A percentile compares a stretch with the other conserved stretches of the same genome.
Evolutionary conservation across 805 yeast genomes (phyloP).

Genomic region (Debaryomyces tyrocola): DNA sequence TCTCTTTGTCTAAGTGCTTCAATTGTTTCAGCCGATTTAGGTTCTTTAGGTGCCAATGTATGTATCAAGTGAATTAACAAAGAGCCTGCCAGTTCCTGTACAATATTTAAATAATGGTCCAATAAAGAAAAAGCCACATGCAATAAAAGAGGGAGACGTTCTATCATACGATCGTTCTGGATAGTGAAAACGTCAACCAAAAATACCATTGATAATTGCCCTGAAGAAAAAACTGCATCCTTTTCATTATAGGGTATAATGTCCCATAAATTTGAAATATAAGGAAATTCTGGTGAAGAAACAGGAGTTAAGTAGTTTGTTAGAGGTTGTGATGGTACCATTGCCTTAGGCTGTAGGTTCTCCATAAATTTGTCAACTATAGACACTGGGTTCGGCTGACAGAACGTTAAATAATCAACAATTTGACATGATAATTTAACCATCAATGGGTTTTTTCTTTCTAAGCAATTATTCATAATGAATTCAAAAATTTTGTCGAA

Average conservation of each 20-base stretch:
- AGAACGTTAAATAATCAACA: constrained; percentile 67
- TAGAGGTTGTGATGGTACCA: constrained; percentile 70
- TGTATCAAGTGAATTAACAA: constrained; percentile 72
- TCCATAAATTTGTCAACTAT: constrained; percentile 61
- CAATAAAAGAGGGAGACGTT: constrained; percentile 66
- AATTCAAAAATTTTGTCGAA: constrained; percentile 72
- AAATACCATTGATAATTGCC: constrained; percentile 84
- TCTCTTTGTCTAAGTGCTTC: constrained; percentile 56
- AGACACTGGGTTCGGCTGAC: constrained; percentile 46
- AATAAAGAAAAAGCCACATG: constrained; percentile 79
- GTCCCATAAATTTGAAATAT: constrained; percentile 69
- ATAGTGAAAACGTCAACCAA: constrained; percentile 76
- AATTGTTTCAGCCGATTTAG: constrained; percentile 56
- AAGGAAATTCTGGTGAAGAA: constrained; percentile 51
- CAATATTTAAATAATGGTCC: constrained; percentile 83
- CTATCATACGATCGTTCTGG: constrained; percentile 60
- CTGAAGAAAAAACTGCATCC: constrained; percentile 79
- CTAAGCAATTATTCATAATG: constrained; percentile 64
- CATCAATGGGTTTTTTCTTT: constrained; percentile 67
- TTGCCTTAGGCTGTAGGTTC: constrained; percentile 77
- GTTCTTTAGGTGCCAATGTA: constrained; percentile 55
- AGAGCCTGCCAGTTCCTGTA: constrained; percentile 81
- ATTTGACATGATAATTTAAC: constrained; percentile 81
- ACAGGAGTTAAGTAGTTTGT: constrained; percentile 19
- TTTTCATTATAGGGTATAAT: constrained; percentile 54